Evolutionary conservation across 2,329 filamentous ascomycete genomes (phyloP), one percentile per base, ranked within the genome.

Genomic region (Pestalotiopsis fici): DNA sequence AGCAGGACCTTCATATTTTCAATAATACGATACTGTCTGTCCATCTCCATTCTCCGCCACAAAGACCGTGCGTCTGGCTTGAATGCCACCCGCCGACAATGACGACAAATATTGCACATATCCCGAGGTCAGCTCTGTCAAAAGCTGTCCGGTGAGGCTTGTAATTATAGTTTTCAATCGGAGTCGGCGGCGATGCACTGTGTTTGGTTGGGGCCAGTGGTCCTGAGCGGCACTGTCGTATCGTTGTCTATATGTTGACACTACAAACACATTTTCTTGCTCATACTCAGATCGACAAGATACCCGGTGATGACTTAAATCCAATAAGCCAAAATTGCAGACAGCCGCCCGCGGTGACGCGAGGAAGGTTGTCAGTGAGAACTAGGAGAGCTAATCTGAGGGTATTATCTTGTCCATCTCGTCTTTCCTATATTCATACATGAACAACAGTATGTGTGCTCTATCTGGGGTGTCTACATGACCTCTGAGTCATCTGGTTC

Each of bases 291-390:
- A 68, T 63, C 66, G 67, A 72, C 71, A 73, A 74, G 73, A 75
- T 71, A 75, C 83, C 83, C 83, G 70, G 77, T 86, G 84, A 86
- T 86, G 84, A 86, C 80, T 73, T 76, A 82, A 73, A 79, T 82
- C 84, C 84, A 85, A 86, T 84, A 85, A 86, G 84, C 84, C 84
- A 86, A 86, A 86, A 83, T 86, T 86, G 83, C 82, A 86, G 83
- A 75, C 82, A 85, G 76, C 82, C 72, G 74, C 61, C 64, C 62
- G 64, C 66, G 65, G 62, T 28, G 37, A 70, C 66, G 69, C 54
- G 64, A 71, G 71, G 72, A 73, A 75, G 76, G 83, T 85, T 85
- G 83, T 79, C 83, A 69, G 68, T 86, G 84, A 85, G 84, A 86
- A 86, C 83, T 77, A 74, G 84, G 67, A 86, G 83, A 86, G 83